Evolutionary conservation across 2,329 filamentous ascomycete genomes (phyloP).

Genomic region (Epichloe festucae): DNA sequence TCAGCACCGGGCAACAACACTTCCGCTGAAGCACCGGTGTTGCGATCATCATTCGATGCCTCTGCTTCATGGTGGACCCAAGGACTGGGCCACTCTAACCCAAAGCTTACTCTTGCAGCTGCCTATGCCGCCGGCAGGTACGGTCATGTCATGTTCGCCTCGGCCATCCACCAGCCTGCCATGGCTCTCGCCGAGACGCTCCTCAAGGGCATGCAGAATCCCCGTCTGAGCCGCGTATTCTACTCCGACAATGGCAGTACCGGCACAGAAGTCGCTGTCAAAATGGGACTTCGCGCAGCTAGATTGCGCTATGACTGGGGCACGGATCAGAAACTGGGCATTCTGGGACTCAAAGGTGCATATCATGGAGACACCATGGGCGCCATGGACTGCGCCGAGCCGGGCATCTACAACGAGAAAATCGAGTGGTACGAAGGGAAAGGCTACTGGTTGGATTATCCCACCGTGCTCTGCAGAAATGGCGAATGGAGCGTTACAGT

Average conservation of each 20-base stretch:
- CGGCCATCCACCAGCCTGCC: slow-evolving; percentile 66
- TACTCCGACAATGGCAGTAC: slow-evolving; percentile 79
- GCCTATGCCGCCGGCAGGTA: slow-evolving; percentile 74
- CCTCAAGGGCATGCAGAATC: slow-evolving; percentile 45
- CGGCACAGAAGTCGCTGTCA: slow-evolving; percentile 70
- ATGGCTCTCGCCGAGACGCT: slow-evolving; percentile 54
- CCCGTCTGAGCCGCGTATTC: slow-evolving; percentile 58
- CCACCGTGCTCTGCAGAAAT: slow-evolving; percentile 51
- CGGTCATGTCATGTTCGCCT: slow-evolving; percentile 80
- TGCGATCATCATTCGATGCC: slow-evolving; percentile 57
- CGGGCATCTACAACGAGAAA: slow-evolving; percentile 65
- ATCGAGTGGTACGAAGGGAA: slow-evolving; percentile 76
- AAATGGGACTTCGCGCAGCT: slow-evolving; percentile 67
- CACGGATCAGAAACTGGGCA: slow-evolving; percentile 42
- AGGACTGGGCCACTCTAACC: slow-evolving; percentile 68
- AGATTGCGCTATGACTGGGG: slow-evolving; percentile 54
- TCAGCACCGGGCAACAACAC: not conserved
- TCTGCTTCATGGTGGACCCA: slow-evolving; percentile 91
- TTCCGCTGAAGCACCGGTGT: slow-evolving; percentile 6
- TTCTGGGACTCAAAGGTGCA: slow-evolving; percentile 64
- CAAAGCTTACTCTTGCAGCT: slow-evolving; percentile 56
- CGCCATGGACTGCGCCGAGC: slow-evolving; percentile 75
- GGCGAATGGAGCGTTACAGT: slow-evolving; percentile 54
- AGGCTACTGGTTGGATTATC: slow-evolving; percentile 73
- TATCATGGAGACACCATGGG: slow-evolving; percentile 86